A percentile compares a stretch with the other conserved stretches of the same genome.
These are phyloP conservation scores for Didymella keratinophila DNA, from an alignment of 2,329 filamentous ascomycete species.

Conservation along the genomic window DNA sequence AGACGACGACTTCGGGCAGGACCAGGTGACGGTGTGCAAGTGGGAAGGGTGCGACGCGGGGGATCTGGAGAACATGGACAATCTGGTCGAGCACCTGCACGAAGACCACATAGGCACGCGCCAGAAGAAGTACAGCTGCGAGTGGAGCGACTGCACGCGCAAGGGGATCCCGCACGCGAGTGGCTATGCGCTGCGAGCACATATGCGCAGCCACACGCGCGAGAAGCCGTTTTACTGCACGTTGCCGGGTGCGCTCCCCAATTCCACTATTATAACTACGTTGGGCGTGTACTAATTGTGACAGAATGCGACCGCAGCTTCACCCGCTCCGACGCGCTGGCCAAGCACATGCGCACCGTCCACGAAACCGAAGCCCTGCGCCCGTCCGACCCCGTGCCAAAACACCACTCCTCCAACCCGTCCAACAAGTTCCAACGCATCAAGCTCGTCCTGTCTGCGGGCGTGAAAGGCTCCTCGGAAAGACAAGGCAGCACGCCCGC, in stretches of 20 bases:
- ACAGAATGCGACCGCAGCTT: slow-evolving; percentile 94
- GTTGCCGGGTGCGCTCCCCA: slow-evolving; percentile 74
- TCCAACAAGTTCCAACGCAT: slow-evolving; percentile 57
- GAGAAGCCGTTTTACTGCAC: slow-evolving; percentile 99
- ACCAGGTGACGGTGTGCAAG: slow-evolving; percentile 58
- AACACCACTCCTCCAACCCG: slow-evolving; percentile 62
- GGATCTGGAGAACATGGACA: slow-evolving; percentile 60
- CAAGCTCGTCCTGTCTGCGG: slow-evolving; percentile 53
- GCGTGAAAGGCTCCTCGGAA: slow-evolving; percentile 38
- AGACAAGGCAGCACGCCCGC: slow-evolving; percentile 46
- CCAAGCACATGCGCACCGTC: slow-evolving; percentile 98
- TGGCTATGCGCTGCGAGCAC: slow-evolving; percentile 93
- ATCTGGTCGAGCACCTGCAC: slow-evolving; percentile 66
- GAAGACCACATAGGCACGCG: slow-evolving; percentile 92
- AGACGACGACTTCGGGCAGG: slow-evolving; percentile 53
- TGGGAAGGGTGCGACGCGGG: slow-evolving; percentile 62
- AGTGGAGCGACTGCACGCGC: slow-evolving; percentile 88
- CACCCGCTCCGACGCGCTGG: slow-evolving; percentile 91
- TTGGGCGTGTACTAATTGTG: background rate
- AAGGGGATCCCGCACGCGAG: slow-evolving; percentile 94
- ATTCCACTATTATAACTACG: background rate
- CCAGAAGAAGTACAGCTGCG: slow-evolving; percentile 97
- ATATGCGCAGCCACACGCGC: slow-evolving; percentile 96
- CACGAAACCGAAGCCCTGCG: slow-evolving; percentile 94
- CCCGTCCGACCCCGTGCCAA: slow-evolving; percentile 75